These are phyloP conservation scores for Akanthomyces dipterigenus DNA, from an alignment of 2,329 filamentous ascomycete species.

Conservation along the genomic window DNA sequence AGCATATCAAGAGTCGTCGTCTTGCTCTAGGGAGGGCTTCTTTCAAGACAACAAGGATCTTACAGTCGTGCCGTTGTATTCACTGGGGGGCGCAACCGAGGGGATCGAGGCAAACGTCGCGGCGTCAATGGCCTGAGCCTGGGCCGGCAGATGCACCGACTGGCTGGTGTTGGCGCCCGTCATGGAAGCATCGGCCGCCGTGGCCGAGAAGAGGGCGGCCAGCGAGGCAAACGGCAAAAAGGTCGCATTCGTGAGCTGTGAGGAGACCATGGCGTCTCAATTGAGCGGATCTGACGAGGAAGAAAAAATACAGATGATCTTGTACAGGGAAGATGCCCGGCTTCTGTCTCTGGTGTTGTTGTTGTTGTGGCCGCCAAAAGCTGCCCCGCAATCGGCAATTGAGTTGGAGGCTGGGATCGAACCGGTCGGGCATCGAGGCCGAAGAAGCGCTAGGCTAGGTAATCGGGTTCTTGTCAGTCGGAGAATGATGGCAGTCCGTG, in stretches of 20 bases:
- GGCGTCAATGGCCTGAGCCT: not conserved
- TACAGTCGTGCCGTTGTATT: slow-evolving; percentile 9
- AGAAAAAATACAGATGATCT: not conserved
- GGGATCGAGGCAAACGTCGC: not conserved
- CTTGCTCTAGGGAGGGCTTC: too few species aligned
- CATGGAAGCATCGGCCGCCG: not conserved
- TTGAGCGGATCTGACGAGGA: not conserved
- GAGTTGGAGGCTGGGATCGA: not conserved
- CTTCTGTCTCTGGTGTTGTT: not conserved
- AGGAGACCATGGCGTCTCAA: not conserved
- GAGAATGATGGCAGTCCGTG: too few species aligned
- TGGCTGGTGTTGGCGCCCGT: not conserved
- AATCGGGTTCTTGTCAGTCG: not conserved
- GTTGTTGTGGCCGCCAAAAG: not conserved
- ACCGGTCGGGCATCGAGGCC: too few species aligned
- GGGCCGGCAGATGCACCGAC: not conserved
- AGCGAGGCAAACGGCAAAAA: not conserved
- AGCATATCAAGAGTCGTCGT: not conserved
- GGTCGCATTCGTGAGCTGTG: not conserved
- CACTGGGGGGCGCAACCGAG: slow-evolving; percentile 17
- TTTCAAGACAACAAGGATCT: slow-evolving; percentile 17
- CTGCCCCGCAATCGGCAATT: slow-evolving; percentile 7
- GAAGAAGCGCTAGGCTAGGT: not conserved
- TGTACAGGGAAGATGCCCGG: not conserved
- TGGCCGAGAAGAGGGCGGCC: not conserved